phyloP scores from a whole-genome alignment of 257 asterid species.

The Solanum tacnaense region DNA sequence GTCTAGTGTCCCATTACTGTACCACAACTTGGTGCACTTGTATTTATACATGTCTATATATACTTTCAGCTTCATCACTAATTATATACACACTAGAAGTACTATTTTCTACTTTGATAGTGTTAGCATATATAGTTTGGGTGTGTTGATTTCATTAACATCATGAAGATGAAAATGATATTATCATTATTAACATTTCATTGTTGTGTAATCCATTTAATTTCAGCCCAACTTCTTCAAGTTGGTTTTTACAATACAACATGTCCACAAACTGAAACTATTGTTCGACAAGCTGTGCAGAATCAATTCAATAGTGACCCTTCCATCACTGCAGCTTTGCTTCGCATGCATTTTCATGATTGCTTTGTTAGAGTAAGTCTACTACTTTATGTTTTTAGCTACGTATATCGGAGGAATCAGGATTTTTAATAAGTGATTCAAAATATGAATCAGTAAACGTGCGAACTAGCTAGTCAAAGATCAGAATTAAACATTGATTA shows the following conservation, averaged over 20 bases:
- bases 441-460: too few relatives aligned
- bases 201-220: constrained; percentile 14
- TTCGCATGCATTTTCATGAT: constrained; percentile 81
- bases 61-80: not conserved
- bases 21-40: not conserved
- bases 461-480: not conserved
- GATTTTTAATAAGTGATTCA: not conserved
- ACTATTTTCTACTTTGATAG: not conserved
- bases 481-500: too few relatives aligned
- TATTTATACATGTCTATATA: not conserved
- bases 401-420: not conserved
- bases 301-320: constrained; percentile 34
- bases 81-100: not conserved
- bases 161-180: constrained; percentile 13
- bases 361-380: constrained; percentile 59
- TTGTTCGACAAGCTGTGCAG: constrained; percentile 38
- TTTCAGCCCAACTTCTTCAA: constrained; percentile 38
- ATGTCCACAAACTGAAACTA: constrained; percentile 46
- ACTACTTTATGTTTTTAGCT: not conserved
- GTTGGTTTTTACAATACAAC: constrained; percentile 47
- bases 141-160: not conserved
- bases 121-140: not conserved
- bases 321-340: constrained; percentile 64
- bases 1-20: not conserved
- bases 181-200: not conserved